Conservation (phyloP, 2,329 filamentous ascomycete genomes). For the Cladosporium sphaerospermum region DNA sequence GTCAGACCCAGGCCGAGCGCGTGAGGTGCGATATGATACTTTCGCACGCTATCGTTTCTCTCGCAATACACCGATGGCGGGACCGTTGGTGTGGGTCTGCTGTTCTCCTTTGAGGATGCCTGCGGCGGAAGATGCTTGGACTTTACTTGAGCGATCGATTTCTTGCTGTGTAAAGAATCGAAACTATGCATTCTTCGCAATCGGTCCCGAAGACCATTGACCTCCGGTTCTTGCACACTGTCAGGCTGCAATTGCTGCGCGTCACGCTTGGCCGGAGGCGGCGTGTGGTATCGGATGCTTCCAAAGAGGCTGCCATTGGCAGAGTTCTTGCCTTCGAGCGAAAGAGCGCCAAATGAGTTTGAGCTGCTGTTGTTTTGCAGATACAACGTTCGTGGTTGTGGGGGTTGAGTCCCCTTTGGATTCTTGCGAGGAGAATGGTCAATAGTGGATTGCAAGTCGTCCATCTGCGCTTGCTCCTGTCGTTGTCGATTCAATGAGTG, state of each 20-base stretch:
- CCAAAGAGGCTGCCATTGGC: conserved; percentile 12
- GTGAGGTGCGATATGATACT: conserved; percentile 18
- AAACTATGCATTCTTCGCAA: conserved; percentile 24
- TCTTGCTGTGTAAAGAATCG: conserved; percentile 22
- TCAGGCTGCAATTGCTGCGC: conserved; percentile 10
- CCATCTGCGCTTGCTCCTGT: conserved; percentile 36
- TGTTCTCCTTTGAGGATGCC: neutral
- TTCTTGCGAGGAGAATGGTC: conserved; percentile 42
- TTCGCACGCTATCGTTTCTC: neutral
- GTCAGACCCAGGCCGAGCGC: conserved; percentile 22
- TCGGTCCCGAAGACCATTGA: conserved; percentile 18
- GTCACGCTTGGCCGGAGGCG: conserved; percentile 11
- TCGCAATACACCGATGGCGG: neutral
- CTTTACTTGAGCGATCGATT: conserved; percentile 7
- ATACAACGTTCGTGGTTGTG: conserved; percentile 8
- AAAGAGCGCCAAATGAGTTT: conserved; percentile 20
- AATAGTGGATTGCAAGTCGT: conserved; percentile 35
- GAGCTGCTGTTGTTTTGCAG: conserved; percentile 20
- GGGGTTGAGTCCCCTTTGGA: neutral
- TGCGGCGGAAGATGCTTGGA: neutral
- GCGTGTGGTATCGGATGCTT: conserved; percentile 23
- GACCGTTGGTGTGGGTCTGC: neutral
- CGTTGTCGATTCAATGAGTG: conserved; percentile 45
- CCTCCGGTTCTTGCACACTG: neutral
- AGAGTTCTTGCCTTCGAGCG: conserved; percentile 14